These are phyloP conservation scores for Hyparrhenia diplandra DNA, from an alignment of 176 grass and related monocot genomes.

Conservation along the genomic window DNA sequence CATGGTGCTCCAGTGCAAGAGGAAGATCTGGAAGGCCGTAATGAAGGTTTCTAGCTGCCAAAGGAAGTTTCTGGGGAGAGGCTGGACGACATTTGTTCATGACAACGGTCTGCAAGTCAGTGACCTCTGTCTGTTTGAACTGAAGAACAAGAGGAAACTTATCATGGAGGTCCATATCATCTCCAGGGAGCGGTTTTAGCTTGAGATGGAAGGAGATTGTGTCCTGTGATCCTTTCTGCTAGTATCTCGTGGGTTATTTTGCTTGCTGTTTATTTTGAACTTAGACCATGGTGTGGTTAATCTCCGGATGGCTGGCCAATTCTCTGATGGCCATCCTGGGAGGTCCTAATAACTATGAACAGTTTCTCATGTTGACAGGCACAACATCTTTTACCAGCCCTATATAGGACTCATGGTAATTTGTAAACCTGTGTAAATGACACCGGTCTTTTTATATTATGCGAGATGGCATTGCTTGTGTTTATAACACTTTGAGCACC, in stretches of 20 bases:
- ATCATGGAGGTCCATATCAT: constrained; percentile 42
- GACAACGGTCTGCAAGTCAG: constrained; percentile 40
- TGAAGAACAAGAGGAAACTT: constrained; percentile 15
- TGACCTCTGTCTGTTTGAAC: constrained; percentile 52
- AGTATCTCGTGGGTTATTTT: background rate
- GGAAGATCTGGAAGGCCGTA: background rate
- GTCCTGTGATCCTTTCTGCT: background rate
- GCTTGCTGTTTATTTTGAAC: background rate
- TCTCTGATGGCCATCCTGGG: background rate
- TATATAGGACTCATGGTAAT: background rate
- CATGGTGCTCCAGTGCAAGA: background rate
- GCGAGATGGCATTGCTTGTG: background rate
- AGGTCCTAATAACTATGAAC: background rate
- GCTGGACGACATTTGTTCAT: constrained; percentile 26
- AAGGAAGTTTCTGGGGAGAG: background rate
- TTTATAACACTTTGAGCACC: background rate
- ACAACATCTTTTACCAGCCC: background rate
- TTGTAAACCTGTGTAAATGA: background rate
- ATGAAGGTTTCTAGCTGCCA: background rate
- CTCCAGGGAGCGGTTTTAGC: background rate
- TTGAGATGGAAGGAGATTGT: background rate
- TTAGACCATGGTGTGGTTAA: background rate
- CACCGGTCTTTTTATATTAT: background rate
- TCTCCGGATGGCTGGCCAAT: too few species aligned
- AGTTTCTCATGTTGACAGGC: background rate